Conservation (phyloP, 2,329 filamentous ascomycete genomes). For the Colletotrichum orchidophilum region DNA sequence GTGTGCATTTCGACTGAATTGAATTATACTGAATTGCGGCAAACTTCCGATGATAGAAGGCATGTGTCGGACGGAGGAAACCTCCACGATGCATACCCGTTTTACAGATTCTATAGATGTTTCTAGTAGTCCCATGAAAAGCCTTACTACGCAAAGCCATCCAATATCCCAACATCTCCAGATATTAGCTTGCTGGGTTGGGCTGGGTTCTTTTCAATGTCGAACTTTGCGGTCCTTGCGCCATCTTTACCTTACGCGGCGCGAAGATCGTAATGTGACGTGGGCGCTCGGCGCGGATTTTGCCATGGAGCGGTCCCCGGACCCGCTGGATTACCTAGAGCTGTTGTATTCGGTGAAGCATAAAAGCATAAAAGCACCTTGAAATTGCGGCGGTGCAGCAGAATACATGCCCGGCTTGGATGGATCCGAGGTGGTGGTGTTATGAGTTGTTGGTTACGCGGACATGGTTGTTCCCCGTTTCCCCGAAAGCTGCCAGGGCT, state of each 20-base stretch:
- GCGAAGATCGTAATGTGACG: not conserved
- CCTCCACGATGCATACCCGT: not conserved
- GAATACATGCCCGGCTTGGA: not conserved
- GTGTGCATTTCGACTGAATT: not conserved
- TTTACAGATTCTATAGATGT: not conserved
- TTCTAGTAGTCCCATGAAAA: not conserved
- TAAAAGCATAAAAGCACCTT: too few species aligned
- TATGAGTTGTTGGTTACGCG: not conserved
- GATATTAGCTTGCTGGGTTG: not conserved
- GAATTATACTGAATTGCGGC: not conserved
- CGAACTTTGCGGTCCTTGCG: not conserved
- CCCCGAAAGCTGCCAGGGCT: not conserved
- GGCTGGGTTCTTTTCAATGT: not conserved
- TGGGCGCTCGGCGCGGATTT: not conserved
- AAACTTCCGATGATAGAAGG: not conserved
- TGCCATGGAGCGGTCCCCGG: slow-evolving; percentile 1
- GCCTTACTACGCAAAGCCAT: not conserved
- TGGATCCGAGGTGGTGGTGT: not conserved
- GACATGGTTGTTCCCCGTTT: slow-evolving; percentile 31
- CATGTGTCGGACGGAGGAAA: not conserved
- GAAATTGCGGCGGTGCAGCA: slow-evolving; percentile 20
- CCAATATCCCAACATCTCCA: not conserved
- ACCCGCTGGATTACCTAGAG: not conserved
- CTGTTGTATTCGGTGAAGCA: not conserved
- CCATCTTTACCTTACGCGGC: slow-evolving; percentile 14